Evolutionary conservation across 1,284 basidiomycete species (phyloP).

Genomic region (Pseudozyma pruni): DNA sequence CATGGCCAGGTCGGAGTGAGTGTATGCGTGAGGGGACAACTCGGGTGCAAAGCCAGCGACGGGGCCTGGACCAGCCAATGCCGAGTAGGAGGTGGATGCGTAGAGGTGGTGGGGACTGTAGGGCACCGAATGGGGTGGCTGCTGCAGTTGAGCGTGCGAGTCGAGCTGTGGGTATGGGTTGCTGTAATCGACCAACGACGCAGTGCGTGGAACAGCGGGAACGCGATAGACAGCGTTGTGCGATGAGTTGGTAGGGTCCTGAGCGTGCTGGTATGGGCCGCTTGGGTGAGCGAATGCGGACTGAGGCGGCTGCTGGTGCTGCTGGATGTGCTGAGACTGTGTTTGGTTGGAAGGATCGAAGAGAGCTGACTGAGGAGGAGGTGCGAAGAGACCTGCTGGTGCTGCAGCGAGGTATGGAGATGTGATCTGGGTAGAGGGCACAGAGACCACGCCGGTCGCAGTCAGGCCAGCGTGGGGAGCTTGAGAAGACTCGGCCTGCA

Average conservation of each 20-base stretch:
- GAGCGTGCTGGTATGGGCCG: slow-evolving; percentile 25
- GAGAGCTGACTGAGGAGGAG: slow-evolving; percentile 13
- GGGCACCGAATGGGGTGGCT: slow-evolving; percentile 15
- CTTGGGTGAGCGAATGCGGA: slow-evolving; percentile 11
- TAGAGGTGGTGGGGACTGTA: slow-evolving; percentile 21
- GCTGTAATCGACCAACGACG: slow-evolving; percentile 28
- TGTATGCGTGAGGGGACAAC: slow-evolving; percentile 17
- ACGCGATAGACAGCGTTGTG: slow-evolving; percentile 32
- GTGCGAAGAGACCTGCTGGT: slow-evolving; percentile 26
- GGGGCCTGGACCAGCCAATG: slow-evolving; percentile 17
- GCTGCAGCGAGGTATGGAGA: slow-evolving; percentile 37
- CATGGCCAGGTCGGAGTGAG: slow-evolving; percentile 31
- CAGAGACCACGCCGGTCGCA: slow-evolving; percentile 2
- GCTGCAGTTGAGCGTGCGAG: slow-evolving; percentile 16
- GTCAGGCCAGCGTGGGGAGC: slow-evolving; percentile 13
- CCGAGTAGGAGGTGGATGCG: slow-evolving; percentile 34
- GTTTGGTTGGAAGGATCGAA: slow-evolving; percentile 22
- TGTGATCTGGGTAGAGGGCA: slow-evolving; percentile 7
- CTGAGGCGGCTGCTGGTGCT: slow-evolving; percentile 24
- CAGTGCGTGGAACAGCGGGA: slow-evolving; percentile 21
- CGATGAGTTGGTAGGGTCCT: slow-evolving; percentile 19
- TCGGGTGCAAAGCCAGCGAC: slow-evolving; percentile 15
- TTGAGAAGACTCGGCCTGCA: slow-evolving; percentile 39
- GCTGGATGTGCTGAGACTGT: slow-evolving; percentile 26
- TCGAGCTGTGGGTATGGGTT: slow-evolving; percentile 30